Percentiles rank a stretch among this genome's conserved stretches.
Conservation (phyloP, 108 stramenopile genomes). For the Nitzschia sp. region DNA sequence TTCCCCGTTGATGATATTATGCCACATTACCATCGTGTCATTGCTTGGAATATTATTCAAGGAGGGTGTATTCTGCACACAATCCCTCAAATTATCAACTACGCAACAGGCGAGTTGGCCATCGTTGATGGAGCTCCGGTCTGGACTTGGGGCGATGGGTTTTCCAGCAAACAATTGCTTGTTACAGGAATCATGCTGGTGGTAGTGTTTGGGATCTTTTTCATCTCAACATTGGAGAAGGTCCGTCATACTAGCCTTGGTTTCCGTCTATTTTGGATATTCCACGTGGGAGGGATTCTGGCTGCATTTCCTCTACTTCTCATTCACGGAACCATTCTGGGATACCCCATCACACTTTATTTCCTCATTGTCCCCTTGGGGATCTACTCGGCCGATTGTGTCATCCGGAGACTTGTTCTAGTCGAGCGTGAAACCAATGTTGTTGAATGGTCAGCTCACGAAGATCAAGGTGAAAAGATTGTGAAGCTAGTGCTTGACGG, state of each 20-base stretch:
- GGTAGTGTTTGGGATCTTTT: constrained; percentile 30
- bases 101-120: constrained; percentile 16
- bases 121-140: background rate
- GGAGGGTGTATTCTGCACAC: constrained; percentile 30
- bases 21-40: constrained; percentile 28
- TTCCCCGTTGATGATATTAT: constrained; percentile 32
- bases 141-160: constrained; percentile 31
- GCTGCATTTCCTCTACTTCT: constrained; percentile 19
- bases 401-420: constrained; percentile 14
- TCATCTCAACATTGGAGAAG: constrained; percentile 20
- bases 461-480: constrained; percentile 21
- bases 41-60: constrained; percentile 25
- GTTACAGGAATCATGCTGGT: constrained; percentile 20
- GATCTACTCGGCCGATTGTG: constrained; percentile 18
- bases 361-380: constrained; percentile 11
- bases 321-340: constrained; percentile 24
- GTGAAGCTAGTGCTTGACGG: constrained; percentile 4
- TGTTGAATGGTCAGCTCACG: constrained; percentile 5
- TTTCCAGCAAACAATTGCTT: constrained; percentile 28
- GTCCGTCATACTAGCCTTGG: constrained; percentile 25
- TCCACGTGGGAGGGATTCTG: constrained; percentile 24
- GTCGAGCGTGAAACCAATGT: background rate
- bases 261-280: constrained; percentile 34
- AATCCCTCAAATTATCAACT: constrained; percentile 34
- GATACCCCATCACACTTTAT: constrained; percentile 22